A percentile compares a stretch with the other conserved stretches of the same genome.
Conservation (phyloP, 345 rosid genomes). For the Brassica cretica region DNA sequence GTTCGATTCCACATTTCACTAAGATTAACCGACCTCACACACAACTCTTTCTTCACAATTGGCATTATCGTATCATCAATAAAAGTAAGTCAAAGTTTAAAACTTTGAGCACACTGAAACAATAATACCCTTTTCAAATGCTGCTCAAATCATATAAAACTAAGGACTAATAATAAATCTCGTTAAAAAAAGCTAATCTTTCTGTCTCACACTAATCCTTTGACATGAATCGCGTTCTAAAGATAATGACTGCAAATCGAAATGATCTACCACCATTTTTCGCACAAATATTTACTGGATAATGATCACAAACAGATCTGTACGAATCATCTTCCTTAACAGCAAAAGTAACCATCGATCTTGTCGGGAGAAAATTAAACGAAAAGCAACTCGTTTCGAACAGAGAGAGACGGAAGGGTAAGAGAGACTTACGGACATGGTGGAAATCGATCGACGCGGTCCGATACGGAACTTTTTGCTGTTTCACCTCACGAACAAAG, state of each 20-base stretch:
- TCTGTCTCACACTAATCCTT: not conserved
- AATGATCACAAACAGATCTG: constrained; percentile 26
- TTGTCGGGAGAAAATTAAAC: too few relatives aligned
- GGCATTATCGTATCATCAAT: too few relatives aligned
- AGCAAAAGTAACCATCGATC: not conserved
- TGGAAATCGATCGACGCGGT: constrained; percentile 16
- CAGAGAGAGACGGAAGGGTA: not conserved
- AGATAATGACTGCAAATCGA: not conserved
- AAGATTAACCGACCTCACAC: too few relatives aligned
- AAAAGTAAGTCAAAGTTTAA: not conserved
- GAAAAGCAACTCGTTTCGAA: too few relatives aligned
- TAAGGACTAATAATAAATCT: not conserved
- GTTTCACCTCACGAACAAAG: not conserved
- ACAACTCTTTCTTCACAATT: too few relatives aligned
- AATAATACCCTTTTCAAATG: not conserved
- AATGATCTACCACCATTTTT: constrained; percentile 1
- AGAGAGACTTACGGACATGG: constrained; percentile 34
- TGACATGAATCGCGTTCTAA: not conserved
- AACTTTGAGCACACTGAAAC: not conserved
- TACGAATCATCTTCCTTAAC: not conserved
- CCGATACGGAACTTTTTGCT: not conserved
- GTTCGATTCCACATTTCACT: not conserved
- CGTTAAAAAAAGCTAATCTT: not conserved
- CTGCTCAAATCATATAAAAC: not conserved
- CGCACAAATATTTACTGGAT: not conserved